These are phyloP conservation scores for Penicillium olsonii DNA, from an alignment of 2,329 filamentous ascomycete genomes.

Conservation along the genomic window DNA sequence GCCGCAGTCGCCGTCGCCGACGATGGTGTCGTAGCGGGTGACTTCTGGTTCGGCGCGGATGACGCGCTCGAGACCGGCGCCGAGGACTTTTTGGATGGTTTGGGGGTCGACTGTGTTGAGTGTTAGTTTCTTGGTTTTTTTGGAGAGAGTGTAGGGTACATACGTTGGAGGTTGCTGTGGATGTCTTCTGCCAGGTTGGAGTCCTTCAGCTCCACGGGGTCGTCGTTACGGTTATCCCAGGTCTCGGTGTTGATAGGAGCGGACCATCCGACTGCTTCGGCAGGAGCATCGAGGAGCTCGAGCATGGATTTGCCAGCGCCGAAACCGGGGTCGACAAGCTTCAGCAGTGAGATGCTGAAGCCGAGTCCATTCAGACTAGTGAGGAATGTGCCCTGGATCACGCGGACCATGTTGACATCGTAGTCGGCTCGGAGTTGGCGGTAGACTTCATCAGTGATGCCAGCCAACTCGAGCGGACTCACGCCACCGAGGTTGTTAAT, in stretches of 20 bases:
- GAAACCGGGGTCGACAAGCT: conserved; percentile 61
- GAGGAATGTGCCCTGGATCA: conserved; percentile 69
- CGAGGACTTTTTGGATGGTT: conserved; percentile 55
- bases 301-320: conserved; percentile 58
- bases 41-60: conserved; percentile 66
- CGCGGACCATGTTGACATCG: conserved; percentile 61
- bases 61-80: conserved; percentile 57
- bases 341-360: conserved; percentile 69
- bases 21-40: conserved; percentile 73
- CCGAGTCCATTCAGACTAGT: conserved; percentile 71
- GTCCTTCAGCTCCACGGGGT: conserved; percentile 44
- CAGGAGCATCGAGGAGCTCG: conserved; percentile 67
- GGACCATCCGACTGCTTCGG: conserved; percentile 68
- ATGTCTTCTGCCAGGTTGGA: conserved; percentile 46
- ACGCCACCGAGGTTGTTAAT: conserved; percentile 72
- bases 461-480: conserved; percentile 66
- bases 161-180: conserved; percentile 56
- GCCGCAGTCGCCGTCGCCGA: conserved; percentile 89
- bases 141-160: conserved; percentile 22
- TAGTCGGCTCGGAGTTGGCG: conserved; percentile 61
- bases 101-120: conserved; percentile 50
- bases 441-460: conserved; percentile 67
- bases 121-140: conserved; percentile 19
- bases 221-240: conserved; percentile 55
- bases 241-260: conserved; percentile 60